Percentiles rank a stretch among this genome's conserved stretches.
These are phyloP conservation scores for Cicer cuneatum DNA, from an alignment of 306 rosid species.

Conservation along the genomic window DNA sequence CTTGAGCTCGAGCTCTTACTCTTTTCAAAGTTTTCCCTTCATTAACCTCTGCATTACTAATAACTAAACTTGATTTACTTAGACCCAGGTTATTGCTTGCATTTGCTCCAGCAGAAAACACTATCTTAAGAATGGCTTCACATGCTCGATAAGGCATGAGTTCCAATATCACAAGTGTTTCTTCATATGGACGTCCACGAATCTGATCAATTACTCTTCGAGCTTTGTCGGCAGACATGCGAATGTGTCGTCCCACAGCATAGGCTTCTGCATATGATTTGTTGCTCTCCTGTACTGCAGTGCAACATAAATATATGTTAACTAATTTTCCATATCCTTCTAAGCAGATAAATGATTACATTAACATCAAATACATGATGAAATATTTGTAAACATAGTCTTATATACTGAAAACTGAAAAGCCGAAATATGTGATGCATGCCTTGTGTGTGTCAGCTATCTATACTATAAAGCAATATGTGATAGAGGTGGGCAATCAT, in stretches of 20 bases:
- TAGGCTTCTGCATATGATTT: slow-evolving; percentile 47
- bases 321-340: slow-evolving; percentile 30
- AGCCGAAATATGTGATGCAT: slow-evolving; percentile 27
- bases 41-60: slow-evolving; percentile 58
- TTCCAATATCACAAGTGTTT: slow-evolving; percentile 53
- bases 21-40: slow-evolving; percentile 60
- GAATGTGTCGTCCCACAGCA: slow-evolving; percentile 52
- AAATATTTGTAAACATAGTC: slow-evolving; percentile 5
- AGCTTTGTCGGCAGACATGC: slow-evolving; percentile 58
- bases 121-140: slow-evolving; percentile 53
- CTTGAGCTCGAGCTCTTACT: slow-evolving; percentile 50
- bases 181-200: slow-evolving; percentile 53
- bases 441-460: background rate
- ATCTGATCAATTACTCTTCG: slow-evolving; percentile 57
- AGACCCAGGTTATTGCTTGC: slow-evolving; percentile 60
- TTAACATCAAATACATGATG: slow-evolving; percentile 22
- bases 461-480: background rate
- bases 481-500: background rate
- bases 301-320: slow-evolving; percentile 44
- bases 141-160: slow-evolving; percentile 59
- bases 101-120: slow-evolving; percentile 62
- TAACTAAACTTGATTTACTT: slow-evolving; percentile 52
- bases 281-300: slow-evolving; percentile 54
- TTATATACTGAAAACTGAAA: slow-evolving; percentile 13
- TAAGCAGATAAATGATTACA: slow-evolving; percentile 16